A percentile compares a stretch with the other conserved stretches of the same genome.
Conservation (phyloP, 2,329 filamentous ascomycete species). For the Tolypocladium ovalisporum region DNA sequence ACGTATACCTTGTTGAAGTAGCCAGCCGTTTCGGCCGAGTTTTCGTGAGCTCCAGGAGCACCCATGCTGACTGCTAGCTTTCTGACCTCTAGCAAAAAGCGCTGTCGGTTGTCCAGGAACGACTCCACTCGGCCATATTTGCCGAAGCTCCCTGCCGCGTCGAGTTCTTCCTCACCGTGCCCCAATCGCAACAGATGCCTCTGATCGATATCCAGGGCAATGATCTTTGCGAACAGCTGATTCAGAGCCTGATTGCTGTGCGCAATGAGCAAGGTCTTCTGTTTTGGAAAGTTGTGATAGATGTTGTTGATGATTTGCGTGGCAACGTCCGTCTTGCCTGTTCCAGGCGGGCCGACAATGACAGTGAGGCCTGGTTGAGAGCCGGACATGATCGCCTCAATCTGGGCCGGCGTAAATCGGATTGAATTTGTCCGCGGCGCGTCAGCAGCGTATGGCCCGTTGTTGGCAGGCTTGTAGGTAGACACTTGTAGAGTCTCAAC, state of each 20-base stretch:
- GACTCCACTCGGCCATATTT: slow-evolving; percentile 93
- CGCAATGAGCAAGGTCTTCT: slow-evolving; percentile 84
- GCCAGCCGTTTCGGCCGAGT: slow-evolving; percentile 89
- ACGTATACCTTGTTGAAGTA: slow-evolving; percentile 95
- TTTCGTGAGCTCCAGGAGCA: slow-evolving; percentile 88
- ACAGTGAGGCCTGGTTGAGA: slow-evolving; percentile 90
- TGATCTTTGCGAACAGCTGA: slow-evolving; percentile 95
- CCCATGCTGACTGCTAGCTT: slow-evolving; percentile 75
- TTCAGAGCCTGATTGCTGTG: slow-evolving; percentile 98
- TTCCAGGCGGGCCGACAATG: slow-evolving; percentile 89
- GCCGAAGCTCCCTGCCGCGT: slow-evolving; percentile 77
- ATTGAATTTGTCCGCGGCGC: slow-evolving; percentile 70
- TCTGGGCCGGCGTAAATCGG: slow-evolving; percentile 82
- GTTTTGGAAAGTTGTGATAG: slow-evolving; percentile 92
- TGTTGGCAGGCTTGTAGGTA: slow-evolving; percentile 81
- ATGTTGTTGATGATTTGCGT: slow-evolving; percentile 98
- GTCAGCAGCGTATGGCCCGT: slow-evolving; percentile 81
- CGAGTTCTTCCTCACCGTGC: slow-evolving; percentile 89
- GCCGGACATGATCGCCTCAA: slow-evolving; percentile 87
- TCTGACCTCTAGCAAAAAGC: slow-evolving; percentile 72
- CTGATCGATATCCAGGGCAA: slow-evolving; percentile 91
- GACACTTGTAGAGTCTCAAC: slow-evolving; percentile 68
- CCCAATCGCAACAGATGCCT: slow-evolving; percentile 85
- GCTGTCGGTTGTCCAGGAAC: slow-evolving; percentile 77
- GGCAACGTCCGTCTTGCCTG: slow-evolving; percentile 97